phyloP scores from a whole-genome alignment of 2,329 filamentous ascomycete genomes.

The Alternaria atra region DNA sequence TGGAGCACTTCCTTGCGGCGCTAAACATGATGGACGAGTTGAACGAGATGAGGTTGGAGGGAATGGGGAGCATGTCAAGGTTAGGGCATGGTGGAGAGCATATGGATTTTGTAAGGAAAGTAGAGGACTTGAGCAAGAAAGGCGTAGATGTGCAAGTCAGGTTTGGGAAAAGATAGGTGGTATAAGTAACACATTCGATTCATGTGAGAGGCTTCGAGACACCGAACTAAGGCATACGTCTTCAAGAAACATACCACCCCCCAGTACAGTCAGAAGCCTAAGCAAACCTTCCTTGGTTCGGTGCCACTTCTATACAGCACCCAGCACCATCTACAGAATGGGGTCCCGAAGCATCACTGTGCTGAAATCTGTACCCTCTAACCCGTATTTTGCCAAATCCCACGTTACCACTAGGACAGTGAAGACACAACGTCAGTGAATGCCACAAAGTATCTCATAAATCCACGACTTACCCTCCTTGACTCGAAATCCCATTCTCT shows the following conservation, averaged over 20 bases:
- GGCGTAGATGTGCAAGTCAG: conserved; percentile 1
- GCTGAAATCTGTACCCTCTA: conserved; percentile 36
- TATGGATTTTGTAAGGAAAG: conserved; percentile 9
- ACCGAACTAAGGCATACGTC: neutral
- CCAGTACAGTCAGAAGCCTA: neutral
- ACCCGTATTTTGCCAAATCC: conserved; percentile 42
- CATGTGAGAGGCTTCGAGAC: neutral
- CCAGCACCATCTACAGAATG: neutral
- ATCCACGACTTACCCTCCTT: conserved; percentile 2
- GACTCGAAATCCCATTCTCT: conserved; percentile 37
- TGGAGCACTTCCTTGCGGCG: conserved; percentile 7
- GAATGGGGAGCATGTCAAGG: neutral
- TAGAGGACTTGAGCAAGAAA: conserved; percentile 2
- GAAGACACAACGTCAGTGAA: neutral
- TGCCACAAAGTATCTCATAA: neutral
- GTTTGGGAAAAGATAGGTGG: neutral
- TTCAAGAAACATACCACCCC: neutral
- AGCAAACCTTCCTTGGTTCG: neutral
- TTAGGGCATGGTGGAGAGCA: neutral
- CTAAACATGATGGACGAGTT: conserved; percentile 6
- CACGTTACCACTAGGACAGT: conserved; percentile 24
- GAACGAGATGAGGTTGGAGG: conserved; percentile 1
- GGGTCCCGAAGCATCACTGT: conserved; percentile 45
- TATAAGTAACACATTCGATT: neutral
- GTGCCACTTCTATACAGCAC: neutral